These are phyloP conservation scores for Begonia fuchsioides DNA, from an alignment of 306 rosid genomes.

Conservation along the genomic window DNA sequence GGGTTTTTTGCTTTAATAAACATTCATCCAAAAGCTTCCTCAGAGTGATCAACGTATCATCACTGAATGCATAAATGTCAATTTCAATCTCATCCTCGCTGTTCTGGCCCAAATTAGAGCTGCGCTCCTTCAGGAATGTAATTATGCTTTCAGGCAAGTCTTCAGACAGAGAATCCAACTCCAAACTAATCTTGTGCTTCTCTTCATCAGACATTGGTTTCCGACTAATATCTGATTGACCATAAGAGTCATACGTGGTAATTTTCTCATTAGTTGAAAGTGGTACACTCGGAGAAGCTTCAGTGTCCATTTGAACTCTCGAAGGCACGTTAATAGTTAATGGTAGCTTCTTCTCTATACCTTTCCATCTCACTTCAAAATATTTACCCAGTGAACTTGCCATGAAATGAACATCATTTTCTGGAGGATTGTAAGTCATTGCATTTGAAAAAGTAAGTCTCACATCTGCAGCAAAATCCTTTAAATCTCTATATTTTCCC, in stretches of 20 bases:
- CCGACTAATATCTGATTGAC: slow-evolving; percentile 27
- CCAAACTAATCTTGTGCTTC: slow-evolving; percentile 47
- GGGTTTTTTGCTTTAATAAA: slow-evolving; percentile 40
- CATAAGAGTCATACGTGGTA: slow-evolving; percentile 15
- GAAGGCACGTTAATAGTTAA: slow-evolving; percentile 26
- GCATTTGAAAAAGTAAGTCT: slow-evolving; percentile 78
- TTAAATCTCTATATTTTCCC: slow-evolving; percentile 41
- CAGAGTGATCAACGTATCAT: slow-evolving; percentile 51
- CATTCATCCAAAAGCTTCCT: slow-evolving; percentile 64
- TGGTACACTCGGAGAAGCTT: slow-evolving; percentile 24
- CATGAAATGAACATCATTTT: slow-evolving; percentile 60
- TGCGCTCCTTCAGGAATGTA: slow-evolving; percentile 62
- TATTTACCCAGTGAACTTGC: slow-evolving; percentile 40
- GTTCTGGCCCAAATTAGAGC: slow-evolving; percentile 29
- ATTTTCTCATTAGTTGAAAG: slow-evolving; percentile 45
- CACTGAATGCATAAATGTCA: slow-evolving; percentile 68
- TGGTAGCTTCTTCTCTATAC: slow-evolving; percentile 57
- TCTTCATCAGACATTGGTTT: slow-evolving; percentile 44
- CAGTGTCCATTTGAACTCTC: slow-evolving; percentile 24
- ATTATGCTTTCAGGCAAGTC: slow-evolving; percentile 68
- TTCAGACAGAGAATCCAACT: slow-evolving; percentile 50
- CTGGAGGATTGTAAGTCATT: slow-evolving; percentile 72
- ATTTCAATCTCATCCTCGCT: slow-evolving; percentile 81
- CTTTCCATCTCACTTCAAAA: slow-evolving; percentile 72
- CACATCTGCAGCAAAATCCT: slow-evolving; percentile 72